Evolutionary conservation across 352 stramenopile species (phyloP).

Genomic region (Pythium insidiosum): DNA sequence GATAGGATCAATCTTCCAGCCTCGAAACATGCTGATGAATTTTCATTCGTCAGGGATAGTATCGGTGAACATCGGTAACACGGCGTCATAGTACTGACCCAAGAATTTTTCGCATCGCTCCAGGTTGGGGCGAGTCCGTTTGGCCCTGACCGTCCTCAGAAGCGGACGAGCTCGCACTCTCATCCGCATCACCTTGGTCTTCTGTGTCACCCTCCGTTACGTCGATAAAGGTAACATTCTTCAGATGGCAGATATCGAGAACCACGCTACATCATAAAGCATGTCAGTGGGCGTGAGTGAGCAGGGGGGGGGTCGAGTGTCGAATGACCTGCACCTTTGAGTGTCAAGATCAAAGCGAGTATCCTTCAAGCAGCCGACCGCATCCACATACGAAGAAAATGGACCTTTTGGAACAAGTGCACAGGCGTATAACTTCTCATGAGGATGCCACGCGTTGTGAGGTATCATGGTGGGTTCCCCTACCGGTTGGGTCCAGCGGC

Average conservation of each 20-base stretch:
- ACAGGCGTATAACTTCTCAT: too few species aligned
- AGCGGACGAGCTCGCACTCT: too few species aligned
- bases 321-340: slow-evolving; percentile 23
- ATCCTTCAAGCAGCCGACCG: slow-evolving; percentile 34
- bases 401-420: slow-evolving; percentile 13
- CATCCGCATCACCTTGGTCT: not conserved
- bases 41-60: not conserved
- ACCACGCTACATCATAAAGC: slow-evolving; percentile 26
- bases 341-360: slow-evolving; percentile 28
- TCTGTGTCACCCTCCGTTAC: not conserved
- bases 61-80: not conserved
- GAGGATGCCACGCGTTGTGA: too few species aligned
- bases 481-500: slow-evolving; percentile 29
- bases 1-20: slow-evolving; percentile 76
- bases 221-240: slow-evolving; percentile 48
- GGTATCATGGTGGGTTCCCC: slow-evolving; percentile 21
- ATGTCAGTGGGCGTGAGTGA: too few species aligned
- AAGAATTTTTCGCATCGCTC: slow-evolving; percentile 34
- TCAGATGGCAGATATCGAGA: slow-evolving; percentile 52
- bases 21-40: slow-evolving; percentile 52
- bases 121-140: not conserved
- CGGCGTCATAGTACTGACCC: slow-evolving; percentile 18
- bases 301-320: too few species aligned
- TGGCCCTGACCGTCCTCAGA: too few species aligned
- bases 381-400: slow-evolving; percentile 23